Base-by-base conservation (phyloP, 1,284 basidiomycete species). In the Paramarasmius palmivorus region DNA sequence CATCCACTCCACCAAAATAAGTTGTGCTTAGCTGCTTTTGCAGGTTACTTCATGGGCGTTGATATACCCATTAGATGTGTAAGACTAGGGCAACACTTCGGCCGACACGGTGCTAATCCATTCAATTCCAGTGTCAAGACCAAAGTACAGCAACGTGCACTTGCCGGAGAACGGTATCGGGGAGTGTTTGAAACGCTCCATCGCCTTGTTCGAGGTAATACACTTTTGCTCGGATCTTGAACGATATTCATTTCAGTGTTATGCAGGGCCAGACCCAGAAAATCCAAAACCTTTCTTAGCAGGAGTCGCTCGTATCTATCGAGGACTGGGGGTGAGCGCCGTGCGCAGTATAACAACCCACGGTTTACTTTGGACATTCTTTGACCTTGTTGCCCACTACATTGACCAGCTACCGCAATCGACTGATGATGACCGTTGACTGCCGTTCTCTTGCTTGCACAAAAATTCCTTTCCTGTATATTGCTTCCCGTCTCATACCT, bases 41-140 rank as follows among this genome's bases (percentile, higher is more conserved):
- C 50, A 79, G 76, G 77, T 80, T 20, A 84, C 86, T 50, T 92
- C 88, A 42, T 90, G 88, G 88, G 88, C 87, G 49, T 69, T 91
- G n/a, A 92, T 92, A 61, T 92, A 92, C 73, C 88, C 89, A 19
- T 74, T 91, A 50, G 89, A 92, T 63, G 90, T 92, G 89, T 91
- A 69, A 70, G 85, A 73, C 7, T 17, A 23, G 37, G 20, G 38
- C 35, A 37, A 38, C 48, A 26, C 22, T 12, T 15, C 29, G 38
- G 49, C 34, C 8, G 12, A 35, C 12, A 20, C 7, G 25, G 14
- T 34, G 49, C 25, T 9, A 42, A 35, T 3, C 17, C 48, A 36
- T 34, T 50, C 5, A 32, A n/a, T 44, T 68, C 61, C 61, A 91
- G 93, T 50, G 91, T 96, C 53, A 97, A 97, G 74, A 96, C 94